Evolutionary conservation across 768 basidiomycete genomes (phyloP), one percentile per base, ranked within the genome.

Genomic region (Agaricus blazei): DNA sequence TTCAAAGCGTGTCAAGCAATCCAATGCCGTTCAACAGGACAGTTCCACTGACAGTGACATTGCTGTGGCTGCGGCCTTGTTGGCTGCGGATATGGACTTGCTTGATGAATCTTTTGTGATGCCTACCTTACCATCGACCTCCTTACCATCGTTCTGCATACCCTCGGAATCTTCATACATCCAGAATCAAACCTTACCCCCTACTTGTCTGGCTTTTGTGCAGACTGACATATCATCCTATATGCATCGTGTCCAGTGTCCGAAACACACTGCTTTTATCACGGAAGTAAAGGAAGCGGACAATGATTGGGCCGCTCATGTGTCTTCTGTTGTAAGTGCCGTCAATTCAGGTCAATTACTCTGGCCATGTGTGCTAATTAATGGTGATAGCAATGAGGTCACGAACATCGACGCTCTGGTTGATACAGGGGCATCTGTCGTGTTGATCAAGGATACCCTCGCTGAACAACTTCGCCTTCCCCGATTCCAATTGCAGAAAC

Each of bases 341-440:
- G 15, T 45, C 1, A 44, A 28, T n/a, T 3, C 31, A 0, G 9
- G 43, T n/a, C 44, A 31, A 24, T 48, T 36, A 2, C 3, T 29
- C 2, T 55, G 53, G 53, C 11, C 19, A 3, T 55, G 46, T 36
- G 2, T 3, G 27, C 44, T 48, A n/a, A n/a, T n/a, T n/a, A n/a
- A n/a, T n/a, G n/a, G n/a, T n/a, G n/a, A n/a, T n/a, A n/a, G n/a
- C n/a, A n/a, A n/a, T n/a, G n/a, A n/a, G n/a, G n/a, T n/a, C 5
- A 41, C 26, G 24, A 24, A 34, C 19, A 5, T n/a, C 9, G 28
- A 40, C 14, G 19, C 49, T 37, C 43, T 71, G 0, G 65, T 72
- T 64, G 68, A 73, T 46, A 42, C 60, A 51, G 68, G 69, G 3
- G 64, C 68, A 0, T 60, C 65, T 31, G 2, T 72, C 49, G 71